Evolutionary conservation across 331 rosid species (phyloP).

Genomic region (Prunus yedoensis): DNA sequence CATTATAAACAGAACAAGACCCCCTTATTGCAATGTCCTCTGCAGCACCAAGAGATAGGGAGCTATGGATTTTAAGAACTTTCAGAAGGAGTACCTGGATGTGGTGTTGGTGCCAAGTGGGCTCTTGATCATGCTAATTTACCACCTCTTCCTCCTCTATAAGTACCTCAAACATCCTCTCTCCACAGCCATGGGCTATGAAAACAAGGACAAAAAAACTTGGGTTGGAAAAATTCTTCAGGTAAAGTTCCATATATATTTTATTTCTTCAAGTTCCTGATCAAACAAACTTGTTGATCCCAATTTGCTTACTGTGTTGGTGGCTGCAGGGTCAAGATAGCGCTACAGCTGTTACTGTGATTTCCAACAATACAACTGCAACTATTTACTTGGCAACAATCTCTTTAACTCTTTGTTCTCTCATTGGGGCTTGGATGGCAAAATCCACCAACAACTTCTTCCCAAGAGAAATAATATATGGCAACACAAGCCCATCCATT

Average conservation of each 20-base stretch:
- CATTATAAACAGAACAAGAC: too few relatives aligned
- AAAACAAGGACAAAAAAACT: too few relatives aligned
- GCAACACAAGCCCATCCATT: conserved; percentile 45
- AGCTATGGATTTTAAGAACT: too few relatives aligned
- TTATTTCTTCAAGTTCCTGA: background rate
- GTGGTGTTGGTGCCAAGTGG: too few relatives aligned
- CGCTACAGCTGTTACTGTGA: conserved; percentile 33
- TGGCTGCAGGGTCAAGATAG: conserved; percentile 29
- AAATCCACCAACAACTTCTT: conserved; percentile 33
- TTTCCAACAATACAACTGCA: conserved; percentile 48
- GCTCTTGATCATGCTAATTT: too few relatives aligned
- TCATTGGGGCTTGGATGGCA: conserved; percentile 74
- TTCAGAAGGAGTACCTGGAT: too few relatives aligned
- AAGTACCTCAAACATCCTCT: too few relatives aligned
- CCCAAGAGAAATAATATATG: conserved; percentile 48
- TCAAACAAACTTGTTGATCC: background rate
- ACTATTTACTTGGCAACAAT: conserved; percentile 55
- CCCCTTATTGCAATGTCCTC: too few relatives aligned
- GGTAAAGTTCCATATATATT: conserved; percentile 32
- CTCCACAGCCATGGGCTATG: too few relatives aligned
- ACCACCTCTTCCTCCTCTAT: too few relatives aligned
- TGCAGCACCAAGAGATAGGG: too few relatives aligned
- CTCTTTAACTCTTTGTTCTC: conserved; percentile 62
- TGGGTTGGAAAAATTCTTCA: conserved; percentile 66
- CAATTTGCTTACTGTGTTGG: background rate